Conservation (phyloP, 73 alveolate species). For the Paramecium pentaurelia region DNA sequence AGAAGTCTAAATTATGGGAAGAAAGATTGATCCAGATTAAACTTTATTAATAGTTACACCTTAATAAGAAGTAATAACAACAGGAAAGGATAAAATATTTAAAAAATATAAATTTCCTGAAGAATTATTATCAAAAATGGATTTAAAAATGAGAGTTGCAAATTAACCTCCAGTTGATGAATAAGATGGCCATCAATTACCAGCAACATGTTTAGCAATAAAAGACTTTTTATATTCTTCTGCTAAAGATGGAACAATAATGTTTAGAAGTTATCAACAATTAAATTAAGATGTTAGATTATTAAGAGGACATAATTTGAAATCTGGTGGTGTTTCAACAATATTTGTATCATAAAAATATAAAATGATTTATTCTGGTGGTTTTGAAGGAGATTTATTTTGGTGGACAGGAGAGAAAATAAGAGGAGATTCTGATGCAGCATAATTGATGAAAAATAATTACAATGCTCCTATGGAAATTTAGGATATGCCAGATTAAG, state of each 20-base stretch:
- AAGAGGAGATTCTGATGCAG: slow-evolving; percentile 63
- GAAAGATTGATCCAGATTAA: slow-evolving; percentile 53
- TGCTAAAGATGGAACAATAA: slow-evolving; percentile 91
- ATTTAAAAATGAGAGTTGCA: slow-evolving; percentile 75
- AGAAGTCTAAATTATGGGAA: slow-evolving; percentile 10
- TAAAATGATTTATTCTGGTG: slow-evolving; percentile 82
- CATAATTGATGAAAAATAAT: slow-evolving; percentile 59
- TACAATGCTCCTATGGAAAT: slow-evolving; percentile 1
- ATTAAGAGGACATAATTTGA: slow-evolving; percentile 86
- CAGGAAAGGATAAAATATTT: slow-evolving; percentile 89
- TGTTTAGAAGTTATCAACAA: slow-evolving; percentile 76
- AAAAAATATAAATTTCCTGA: slow-evolving; percentile 89
- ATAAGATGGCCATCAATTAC: slow-evolving; percentile 85
- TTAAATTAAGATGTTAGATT: slow-evolving; percentile 71
- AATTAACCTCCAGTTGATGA: slow-evolving; percentile 92
- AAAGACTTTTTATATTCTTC: slow-evolving; percentile 81
- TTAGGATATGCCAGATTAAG: slow-evolving; percentile 53
- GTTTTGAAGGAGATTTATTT: slow-evolving; percentile 91
- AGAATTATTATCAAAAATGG: slow-evolving; percentile 81
- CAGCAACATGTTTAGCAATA: slow-evolving; percentile 67
- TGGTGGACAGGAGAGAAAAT: slow-evolving; percentile 78
- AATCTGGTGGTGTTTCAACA: slow-evolving; percentile 87
- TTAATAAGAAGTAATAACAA: slow-evolving; percentile 51
- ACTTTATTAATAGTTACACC: slow-evolving; percentile 5
- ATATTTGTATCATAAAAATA: slow-evolving; percentile 78